Conservation (phyloP, 352 stramenopile genomes). For the Globisporangium perplexum region DNA sequence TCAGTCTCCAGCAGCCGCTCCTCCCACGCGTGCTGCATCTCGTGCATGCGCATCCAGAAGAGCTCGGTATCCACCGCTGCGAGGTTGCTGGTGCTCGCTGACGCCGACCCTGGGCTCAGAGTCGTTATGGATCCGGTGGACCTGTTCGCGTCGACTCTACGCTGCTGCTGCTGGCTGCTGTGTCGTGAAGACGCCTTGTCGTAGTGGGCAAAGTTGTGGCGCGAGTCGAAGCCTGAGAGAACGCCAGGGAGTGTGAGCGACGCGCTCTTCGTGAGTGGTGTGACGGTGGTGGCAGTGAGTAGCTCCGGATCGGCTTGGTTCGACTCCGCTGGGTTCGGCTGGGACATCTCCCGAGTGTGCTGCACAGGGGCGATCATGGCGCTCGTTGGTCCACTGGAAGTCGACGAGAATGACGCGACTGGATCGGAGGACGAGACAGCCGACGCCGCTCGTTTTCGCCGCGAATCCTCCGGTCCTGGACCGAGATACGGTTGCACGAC, state of each 20-base stretch:
- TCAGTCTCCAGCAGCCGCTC: constrained; percentile 54
- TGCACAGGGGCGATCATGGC: not conserved
- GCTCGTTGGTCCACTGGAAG: not conserved
- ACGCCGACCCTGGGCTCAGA: too few relatives aligned
- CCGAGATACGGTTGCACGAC: not conserved
- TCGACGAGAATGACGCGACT: not conserved
- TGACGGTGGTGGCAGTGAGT: not conserved
- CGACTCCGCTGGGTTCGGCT: not conserved
- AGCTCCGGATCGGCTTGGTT: not conserved
- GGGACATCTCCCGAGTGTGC: not conserved
- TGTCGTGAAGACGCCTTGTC: not conserved
- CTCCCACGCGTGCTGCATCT: constrained; percentile 61
- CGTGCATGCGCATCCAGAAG: constrained; percentile 36
- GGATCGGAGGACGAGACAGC: not conserved
- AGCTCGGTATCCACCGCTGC: constrained; percentile 30
- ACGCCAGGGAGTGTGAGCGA: not conserved
- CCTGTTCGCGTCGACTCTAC: not conserved
- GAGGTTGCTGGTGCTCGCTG: too few relatives aligned
- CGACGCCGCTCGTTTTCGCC: not conserved
- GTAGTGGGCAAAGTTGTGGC: not conserved
- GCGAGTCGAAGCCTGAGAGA: not conserved
- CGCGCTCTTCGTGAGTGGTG: not conserved
- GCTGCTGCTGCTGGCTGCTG: not conserved
- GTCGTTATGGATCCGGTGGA: too few relatives aligned
- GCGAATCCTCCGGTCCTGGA: not conserved